Percentiles rank a stretch among this genome's conserved stretches.
Conservation (phyloP, 352 stramenopile species). For the Plasmopara halstedii region DNA sequence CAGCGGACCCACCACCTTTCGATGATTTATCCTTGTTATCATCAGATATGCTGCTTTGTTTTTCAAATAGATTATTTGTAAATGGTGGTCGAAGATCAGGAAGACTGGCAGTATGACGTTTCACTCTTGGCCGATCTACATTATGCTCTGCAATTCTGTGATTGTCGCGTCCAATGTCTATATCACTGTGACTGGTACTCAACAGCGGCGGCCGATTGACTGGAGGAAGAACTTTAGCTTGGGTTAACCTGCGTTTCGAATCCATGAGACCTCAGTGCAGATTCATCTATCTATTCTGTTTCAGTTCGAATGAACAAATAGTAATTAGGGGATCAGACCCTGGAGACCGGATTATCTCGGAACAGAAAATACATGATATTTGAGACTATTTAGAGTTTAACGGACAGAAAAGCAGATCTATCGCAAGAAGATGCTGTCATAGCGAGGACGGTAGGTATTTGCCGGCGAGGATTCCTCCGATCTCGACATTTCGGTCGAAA, state of each 20-base stretch:
- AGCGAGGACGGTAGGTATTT: constrained; percentile 40
- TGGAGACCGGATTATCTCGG: no score
- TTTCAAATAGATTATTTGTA: neutral
- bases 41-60: constrained; percentile 3
- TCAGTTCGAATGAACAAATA: no score
- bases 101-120: constrained; percentile 44
- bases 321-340: no score
- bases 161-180: constrained; percentile 20
- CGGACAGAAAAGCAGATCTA: no score
- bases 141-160: constrained; percentile 2
- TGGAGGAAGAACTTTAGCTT: constrained; percentile 5
- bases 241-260: constrained; percentile 5
- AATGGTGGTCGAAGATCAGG: constrained; percentile 21
- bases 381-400: no score
- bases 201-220: constrained; percentile 18
- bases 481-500: constrained; percentile 4
- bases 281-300: no score
- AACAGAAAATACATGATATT: no score
- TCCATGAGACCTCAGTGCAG: constrained; percentile 5
- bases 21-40: constrained; percentile 16
- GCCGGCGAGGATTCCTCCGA: constrained; percentile 5
- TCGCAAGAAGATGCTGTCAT: constrained; percentile 60
- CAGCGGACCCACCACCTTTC: constrained; percentile 15
- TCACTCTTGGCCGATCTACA: constrained; percentile 22
- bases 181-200: constrained; percentile 38